A percentile compares a stretch with the other conserved stretches of the same genome.
phyloP scores from a whole-genome alignment of 2,329 filamentous ascomycete genomes.

The Cladosporium colombiae region DNA sequence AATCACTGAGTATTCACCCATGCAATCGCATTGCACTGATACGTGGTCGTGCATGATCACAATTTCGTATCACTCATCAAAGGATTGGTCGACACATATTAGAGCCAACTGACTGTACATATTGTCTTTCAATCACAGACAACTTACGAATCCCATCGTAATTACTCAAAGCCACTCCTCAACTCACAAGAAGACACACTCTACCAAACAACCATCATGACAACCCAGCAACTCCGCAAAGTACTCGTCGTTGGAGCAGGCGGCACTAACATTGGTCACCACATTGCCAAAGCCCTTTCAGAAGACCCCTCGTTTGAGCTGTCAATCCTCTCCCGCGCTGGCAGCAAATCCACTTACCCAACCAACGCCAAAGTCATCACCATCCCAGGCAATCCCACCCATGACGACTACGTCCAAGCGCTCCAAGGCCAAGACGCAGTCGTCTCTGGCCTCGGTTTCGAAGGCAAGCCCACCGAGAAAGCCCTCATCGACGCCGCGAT shows the following conservation, averaged over 20 bases:
- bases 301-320: constrained; percentile 21
- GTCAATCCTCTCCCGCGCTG: constrained; percentile 23
- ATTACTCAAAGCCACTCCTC: background rate
- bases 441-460: constrained; percentile 38
- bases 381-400: constrained; percentile 21
- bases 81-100: background rate
- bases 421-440: constrained; percentile 42
- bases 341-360: constrained; percentile 24
- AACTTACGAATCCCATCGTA: background rate
- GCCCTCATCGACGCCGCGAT: constrained; percentile 43
- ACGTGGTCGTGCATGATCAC: background rate
- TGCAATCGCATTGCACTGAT: background rate
- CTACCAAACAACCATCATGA: background rate
- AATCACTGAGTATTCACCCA: background rate
- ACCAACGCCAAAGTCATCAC: constrained; percentile 17
- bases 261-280: constrained; percentile 25
- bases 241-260: constrained; percentile 26
- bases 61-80: background rate
- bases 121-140: background rate
- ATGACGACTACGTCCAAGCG: constrained; percentile 35
- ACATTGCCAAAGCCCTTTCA: constrained; percentile 24
- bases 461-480: constrained; percentile 33
- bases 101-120: background rate
- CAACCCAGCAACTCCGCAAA: constrained; percentile 18
- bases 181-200: background rate